Conservation (phyloP, 2,329 filamentous ascomycete species). For the Didymella glomerata region DNA sequence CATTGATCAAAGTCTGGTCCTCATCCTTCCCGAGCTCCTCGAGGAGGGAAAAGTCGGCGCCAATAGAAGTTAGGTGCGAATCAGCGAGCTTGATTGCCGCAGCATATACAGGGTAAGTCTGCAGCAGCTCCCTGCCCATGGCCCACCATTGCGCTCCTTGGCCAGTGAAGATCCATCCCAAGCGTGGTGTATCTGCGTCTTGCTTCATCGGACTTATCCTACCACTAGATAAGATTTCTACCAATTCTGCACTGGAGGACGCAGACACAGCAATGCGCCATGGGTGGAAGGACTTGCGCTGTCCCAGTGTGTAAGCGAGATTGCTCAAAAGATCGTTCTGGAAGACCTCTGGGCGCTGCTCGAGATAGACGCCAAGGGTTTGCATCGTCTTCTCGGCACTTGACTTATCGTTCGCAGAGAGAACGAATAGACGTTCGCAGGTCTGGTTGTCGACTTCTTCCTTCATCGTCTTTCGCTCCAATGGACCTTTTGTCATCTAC, state of each 20-base stretch:
- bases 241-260: constrained; percentile 4
- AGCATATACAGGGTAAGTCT: background rate
- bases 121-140: constrained; percentile 35
- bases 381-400: constrained; percentile 10
- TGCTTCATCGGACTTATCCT: constrained; percentile 11
- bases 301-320: constrained; percentile 21
- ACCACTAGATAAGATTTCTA: constrained; percentile 3
- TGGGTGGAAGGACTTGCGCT: constrained; percentile 15
- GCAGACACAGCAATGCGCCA: constrained; percentile 13
- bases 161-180: constrained; percentile 38
- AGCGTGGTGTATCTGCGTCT: background rate
- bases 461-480: constrained; percentile 35
- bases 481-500: constrained; percentile 26
- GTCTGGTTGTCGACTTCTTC: constrained; percentile 31
- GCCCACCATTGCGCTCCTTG: constrained; percentile 41
- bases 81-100: background rate
- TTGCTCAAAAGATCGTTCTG: constrained; percentile 19
- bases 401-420: constrained; percentile 23
- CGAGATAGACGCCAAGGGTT: constrained; percentile 4
- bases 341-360: constrained; percentile 12
- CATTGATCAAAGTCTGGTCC: constrained; percentile 27
- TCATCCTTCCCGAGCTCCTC: constrained; percentile 35
- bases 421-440: constrained; percentile 17
- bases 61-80: background rate
- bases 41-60: constrained; percentile 3